Evolutionary conservation across 257 asterid species (phyloP).

Genomic region (Solanum bulbocastanum): DNA sequence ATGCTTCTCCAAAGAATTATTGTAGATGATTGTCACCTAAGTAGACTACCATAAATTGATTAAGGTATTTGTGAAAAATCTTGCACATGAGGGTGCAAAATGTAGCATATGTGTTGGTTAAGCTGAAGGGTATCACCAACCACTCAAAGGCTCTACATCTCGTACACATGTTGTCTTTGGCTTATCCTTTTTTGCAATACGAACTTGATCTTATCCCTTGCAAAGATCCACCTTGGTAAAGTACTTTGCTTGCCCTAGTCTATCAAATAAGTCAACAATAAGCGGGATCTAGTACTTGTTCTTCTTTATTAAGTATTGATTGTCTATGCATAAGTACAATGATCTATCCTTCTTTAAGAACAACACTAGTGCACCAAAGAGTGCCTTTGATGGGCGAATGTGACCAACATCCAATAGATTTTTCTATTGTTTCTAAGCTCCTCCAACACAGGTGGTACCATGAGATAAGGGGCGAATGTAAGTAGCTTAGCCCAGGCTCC

Average conservation of each 20-base stretch:
- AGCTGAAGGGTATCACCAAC: neutral
- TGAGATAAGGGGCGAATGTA: neutral
- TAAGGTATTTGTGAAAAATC: neutral
- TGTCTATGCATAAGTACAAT: neutral
- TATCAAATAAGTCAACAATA: neutral
- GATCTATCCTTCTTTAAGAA: neutral
- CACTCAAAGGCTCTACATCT: neutral
- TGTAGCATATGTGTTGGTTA: too few species aligned
- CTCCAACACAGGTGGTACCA: neutral
- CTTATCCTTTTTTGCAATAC: neutral
- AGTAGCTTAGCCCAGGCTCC: neutral
- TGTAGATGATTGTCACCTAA: neutral
- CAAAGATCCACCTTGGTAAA: neutral
- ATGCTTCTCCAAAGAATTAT: neutral
- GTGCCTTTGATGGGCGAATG: neutral
- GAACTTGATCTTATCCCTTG: neutral
- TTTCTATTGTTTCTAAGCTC: neutral
- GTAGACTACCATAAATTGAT: neutral
- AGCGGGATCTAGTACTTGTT: neutral
- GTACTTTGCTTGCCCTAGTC: neutral
- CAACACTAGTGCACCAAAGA: neutral
- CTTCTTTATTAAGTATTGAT: neutral
- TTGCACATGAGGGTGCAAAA: too few species aligned
- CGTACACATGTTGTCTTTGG: neutral
- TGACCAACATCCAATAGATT: neutral